Base-by-base conservation (phyloP, 2,329 filamentous ascomycete genomes). In the Nakataea oryzae region DNA sequence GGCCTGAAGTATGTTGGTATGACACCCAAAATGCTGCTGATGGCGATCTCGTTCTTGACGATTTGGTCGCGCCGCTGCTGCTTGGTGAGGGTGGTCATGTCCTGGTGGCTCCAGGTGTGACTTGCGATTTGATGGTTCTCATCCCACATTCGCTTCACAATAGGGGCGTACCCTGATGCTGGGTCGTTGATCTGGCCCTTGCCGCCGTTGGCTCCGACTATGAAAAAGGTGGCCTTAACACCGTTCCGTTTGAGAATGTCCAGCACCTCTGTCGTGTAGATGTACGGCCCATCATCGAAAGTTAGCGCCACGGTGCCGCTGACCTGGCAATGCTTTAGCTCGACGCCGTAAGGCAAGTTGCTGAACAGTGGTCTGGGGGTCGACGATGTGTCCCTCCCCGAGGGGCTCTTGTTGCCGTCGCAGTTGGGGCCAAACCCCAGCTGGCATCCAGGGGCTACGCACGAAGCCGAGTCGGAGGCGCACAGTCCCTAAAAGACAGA, bases 1-100 rank as follows among this genome's bases (percentile, higher is more conserved):
- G 74, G 73, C 14, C 76, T 72, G 70, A 76, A 73, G 65, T 78
- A 79, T 21, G 75, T 76, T 1, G 76, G 76, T 61, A 75, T 70
- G 32, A 73, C 66, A 24, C 75, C 74, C 1, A 78, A 60, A 12
- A 76, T 70, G 27, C 70, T 66, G 8, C 64, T 67, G 9, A 79
- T 62, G 0, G 75, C 76, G 21, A 73, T 72, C 67, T 79, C 75
- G 61, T 75, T 73, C 57, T 72, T 70, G 27, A 72, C 63, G 66
- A 78, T 74, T 65, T 79, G 72, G 27, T 68, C 63, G 26, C 63
- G 61, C 17, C 70, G 67, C 61, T 70, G 68, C n/a, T 66, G 57
- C 4, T 69, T 62, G 3, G 64, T 67, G 57, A 75, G 62, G 0
- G 61, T 55, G n/a, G 67, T 67, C 1, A 77, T 67, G 62, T 77